Evolutionary conservation across 78 protist species (phyloP).

Genomic region (Pelomyxa schiedti): DNA sequence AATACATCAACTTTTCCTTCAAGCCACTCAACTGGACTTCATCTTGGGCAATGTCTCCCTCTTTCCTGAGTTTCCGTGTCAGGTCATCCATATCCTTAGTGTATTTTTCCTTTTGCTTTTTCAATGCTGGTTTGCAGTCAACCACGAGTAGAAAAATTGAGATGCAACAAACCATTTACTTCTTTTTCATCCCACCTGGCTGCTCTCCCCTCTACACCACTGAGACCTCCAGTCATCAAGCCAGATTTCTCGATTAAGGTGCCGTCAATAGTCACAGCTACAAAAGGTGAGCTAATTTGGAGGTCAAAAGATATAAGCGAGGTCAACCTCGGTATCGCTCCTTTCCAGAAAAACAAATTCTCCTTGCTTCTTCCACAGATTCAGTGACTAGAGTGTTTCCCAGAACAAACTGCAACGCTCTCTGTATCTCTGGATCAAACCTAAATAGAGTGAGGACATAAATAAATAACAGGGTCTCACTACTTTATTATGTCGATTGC

Average conservation of each 20-base stretch:
- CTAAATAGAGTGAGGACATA: background rate
- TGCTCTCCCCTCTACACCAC: slow-evolving; percentile 9
- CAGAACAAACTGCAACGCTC: slow-evolving; percentile 71
- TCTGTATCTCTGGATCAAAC: slow-evolving; percentile 2
- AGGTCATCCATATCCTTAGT: background rate
- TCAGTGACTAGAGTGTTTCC: slow-evolving; percentile 88
- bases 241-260: slow-evolving; percentile 76
- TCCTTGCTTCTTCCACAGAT: slow-evolving; percentile 59
- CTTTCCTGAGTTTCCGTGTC: background rate
- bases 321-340: slow-evolving; percentile 1
- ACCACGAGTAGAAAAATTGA: background rate
- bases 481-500: slow-evolving; percentile 52
- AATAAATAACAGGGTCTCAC: background rate
- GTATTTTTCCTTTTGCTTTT: slow-evolving; percentile 17
- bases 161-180: background rate
- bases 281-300: background rate
- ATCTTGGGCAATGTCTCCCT: background rate
- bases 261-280: slow-evolving; percentile 86
- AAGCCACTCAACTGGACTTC: background rate
- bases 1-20: too few species aligned
- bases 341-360: slow-evolving; percentile 32
- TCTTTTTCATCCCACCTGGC: slow-evolving; percentile 29
- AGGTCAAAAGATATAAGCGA: background rate
- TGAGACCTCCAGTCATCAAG: slow-evolving; percentile 77
- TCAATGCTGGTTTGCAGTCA: background rate